A percentile compares a stretch with the other conserved stretches of the same genome.
Conservation (phyloP, 805 yeast species). For the Candida verbasci region DNA sequence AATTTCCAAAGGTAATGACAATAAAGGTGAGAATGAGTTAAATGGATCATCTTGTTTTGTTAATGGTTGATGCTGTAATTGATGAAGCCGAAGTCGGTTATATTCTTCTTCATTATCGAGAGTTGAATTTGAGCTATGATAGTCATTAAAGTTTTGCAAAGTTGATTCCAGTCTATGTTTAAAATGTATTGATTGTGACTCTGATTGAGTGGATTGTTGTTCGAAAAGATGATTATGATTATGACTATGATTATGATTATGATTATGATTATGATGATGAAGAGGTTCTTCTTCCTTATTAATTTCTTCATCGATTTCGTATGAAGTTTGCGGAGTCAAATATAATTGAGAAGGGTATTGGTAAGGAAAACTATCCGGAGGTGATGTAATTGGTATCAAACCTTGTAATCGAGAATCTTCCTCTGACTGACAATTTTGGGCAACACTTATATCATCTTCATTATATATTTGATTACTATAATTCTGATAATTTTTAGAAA, state of each 20-base stretch:
- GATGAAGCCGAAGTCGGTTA: slow-evolving; percentile 5
- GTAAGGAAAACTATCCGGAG: slow-evolving; percentile 8
- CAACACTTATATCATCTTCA: too few relatives aligned
- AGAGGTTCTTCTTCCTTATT: not conserved
- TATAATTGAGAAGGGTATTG: slow-evolving; percentile 14
- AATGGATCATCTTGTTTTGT: slow-evolving; percentile 4
- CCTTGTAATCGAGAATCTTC: not conserved
- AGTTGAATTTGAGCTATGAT: too few relatives aligned
- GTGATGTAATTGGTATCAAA: slow-evolving; percentile 9
- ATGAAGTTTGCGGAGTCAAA: slow-evolving; percentile 25
- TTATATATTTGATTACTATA: too few relatives aligned
- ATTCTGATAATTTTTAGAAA: too few relatives aligned
- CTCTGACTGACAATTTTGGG: too few relatives aligned
- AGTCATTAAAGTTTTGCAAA: not conserved
- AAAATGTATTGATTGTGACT: too few relatives aligned
- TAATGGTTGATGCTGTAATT: slow-evolving; percentile 1
- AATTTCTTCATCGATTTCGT: slow-evolving; percentile 12
- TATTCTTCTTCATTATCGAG: not conserved
- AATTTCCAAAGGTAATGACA: slow-evolving; percentile 52
- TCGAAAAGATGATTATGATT: not conserved
- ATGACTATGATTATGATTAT: not conserved
- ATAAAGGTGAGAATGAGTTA: slow-evolving; percentile 9
- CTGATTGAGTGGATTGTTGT: too few relatives aligned
- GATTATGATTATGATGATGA: not conserved
- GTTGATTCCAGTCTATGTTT: too few relatives aligned